Evolutionary conservation across 148 eudicot species (phyloP), one percentile per base, ranked within the genome.

Genomic region (Fagopyrum tataricum): DNA sequence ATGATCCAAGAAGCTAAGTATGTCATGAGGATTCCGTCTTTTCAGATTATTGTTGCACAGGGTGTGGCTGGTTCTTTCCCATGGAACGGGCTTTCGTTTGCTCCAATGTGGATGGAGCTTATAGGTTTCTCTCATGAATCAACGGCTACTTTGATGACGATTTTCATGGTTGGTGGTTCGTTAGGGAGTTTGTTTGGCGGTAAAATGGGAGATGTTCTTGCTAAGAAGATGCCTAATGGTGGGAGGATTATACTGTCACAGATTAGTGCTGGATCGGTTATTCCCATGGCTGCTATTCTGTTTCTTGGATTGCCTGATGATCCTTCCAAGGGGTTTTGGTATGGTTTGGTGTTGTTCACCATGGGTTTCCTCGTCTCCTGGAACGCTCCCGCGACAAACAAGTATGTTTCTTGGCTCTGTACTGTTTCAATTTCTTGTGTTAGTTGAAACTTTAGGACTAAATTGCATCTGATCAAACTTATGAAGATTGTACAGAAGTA

Each of bases 21-120:
- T 7, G 93, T 94, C 4, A 68, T 91, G 6, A 75, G 75, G 74
- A 82, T 91, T 39, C 98, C 90, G 15, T 78, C 98, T 1, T 94
- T 94, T 53, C 97, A 89, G 73, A 85, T 91, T 52, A 78, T 94
- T 42, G 89, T 94, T 14, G 90, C 93, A 8, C 98, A 94, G 66
- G 98, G 98, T 18, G 87, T 91, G 0, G 81, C 95, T 3, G 98
- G 98, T 11, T 88, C 93, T 2, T 89, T 91, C 73, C 98, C 97
- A 0, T 85, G 97, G 97, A 86, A 94, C 7, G 85, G 93, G 9
- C 56, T 94, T 78, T 87, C 97, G 20, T 94, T 94, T 80, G 80
- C 80, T 1, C 87, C 98, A 0, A 86, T 94, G 98, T 94, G 98
- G 98, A 73, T 94, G 49, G 97, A 91, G 81, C 97, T 94, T 41